Conservation (phyloP, 352 stramenopile species). For the Saprolegnia diclina region DNA sequence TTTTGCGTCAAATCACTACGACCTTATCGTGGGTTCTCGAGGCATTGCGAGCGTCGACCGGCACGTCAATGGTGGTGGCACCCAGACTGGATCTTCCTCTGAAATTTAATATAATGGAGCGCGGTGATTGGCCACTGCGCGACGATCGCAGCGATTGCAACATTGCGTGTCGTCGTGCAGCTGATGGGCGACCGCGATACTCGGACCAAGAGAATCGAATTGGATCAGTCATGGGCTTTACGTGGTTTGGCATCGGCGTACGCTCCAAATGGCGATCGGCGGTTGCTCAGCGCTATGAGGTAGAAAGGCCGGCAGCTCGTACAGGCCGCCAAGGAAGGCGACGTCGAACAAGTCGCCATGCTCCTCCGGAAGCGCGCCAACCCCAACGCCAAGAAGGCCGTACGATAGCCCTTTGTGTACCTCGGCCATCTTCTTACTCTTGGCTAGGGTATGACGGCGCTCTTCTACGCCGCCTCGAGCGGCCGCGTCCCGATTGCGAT, state of each 20-base stretch:
- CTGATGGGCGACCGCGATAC: background rate
- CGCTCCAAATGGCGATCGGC: background rate
- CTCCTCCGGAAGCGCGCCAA: background rate
- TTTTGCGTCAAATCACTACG: too few species aligned
- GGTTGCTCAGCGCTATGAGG: background rate
- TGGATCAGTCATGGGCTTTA: slow-evolving; percentile 6
- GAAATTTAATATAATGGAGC: background rate
- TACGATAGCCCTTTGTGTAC: background rate
- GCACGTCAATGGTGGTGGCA: too few species aligned
- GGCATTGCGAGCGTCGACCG: background rate
- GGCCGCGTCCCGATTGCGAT: background rate
- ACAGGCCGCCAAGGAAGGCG: slow-evolving; percentile 8
- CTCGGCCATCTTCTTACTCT: background rate
- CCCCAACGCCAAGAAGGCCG: slow-evolving; percentile 6
- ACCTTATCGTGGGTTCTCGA: background rate
- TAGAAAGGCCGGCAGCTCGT: slow-evolving; percentile 10
- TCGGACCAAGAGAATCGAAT: background rate
- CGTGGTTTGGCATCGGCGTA: slow-evolving; percentile 12
- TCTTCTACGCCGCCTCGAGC: background rate
- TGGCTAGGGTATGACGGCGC: slow-evolving; percentile 1
- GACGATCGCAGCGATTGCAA: slow-evolving; percentile 4
- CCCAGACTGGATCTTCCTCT: background rate
- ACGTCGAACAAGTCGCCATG: background rate
- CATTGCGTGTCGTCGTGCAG: slow-evolving; percentile 13
- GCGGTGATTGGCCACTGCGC: background rate